Evolutionary conservation across 2,329 filamentous ascomycete species (phyloP).

Genomic region (Ophiocordyceps camponoti-leonardi): DNA sequence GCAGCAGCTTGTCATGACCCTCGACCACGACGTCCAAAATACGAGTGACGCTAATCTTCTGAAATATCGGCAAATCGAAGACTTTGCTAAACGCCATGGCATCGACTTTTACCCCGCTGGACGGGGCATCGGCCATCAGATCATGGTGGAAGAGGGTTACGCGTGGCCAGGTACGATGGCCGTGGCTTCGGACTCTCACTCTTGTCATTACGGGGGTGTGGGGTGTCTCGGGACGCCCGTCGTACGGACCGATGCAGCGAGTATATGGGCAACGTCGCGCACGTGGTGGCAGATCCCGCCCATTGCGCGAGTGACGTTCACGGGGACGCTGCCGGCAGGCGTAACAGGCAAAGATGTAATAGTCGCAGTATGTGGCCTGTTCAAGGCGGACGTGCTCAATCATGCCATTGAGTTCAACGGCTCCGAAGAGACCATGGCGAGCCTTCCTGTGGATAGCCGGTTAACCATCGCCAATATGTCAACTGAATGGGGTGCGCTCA

Average conservation of each 20-base stretch:
- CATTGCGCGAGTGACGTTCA: constrained; percentile 63
- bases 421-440: constrained; percentile 57
- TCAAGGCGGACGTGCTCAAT: constrained; percentile 80
- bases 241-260: constrained; percentile 74
- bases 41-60: constrained; percentile 59
- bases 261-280: constrained; percentile 65
- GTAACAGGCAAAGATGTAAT: constrained; percentile 93
- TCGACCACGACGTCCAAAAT: constrained; percentile 85
- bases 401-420: constrained; percentile 81
- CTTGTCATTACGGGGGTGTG: constrained; percentile 71
- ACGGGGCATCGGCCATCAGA: constrained; percentile 75
- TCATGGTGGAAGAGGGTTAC: constrained; percentile 67
- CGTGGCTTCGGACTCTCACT: constrained; percentile 65
- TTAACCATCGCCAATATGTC: constrained; percentile 69
- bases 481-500: constrained; percentile 63
- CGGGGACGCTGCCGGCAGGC: constrained; percentile 55
- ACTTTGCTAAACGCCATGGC: constrained; percentile 64
- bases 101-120: constrained; percentile 65
- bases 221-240: constrained; percentile 63
- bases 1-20: constrained; percentile 61
- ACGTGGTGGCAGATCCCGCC: constrained; percentile 88
- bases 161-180: constrained; percentile 69
- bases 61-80: constrained; percentile 69
- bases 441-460: constrained; percentile 54
- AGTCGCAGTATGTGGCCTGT: constrained; percentile 69